Evolutionary conservation across 768 basidiomycete species (phyloP).

Genomic region (Tylopilus intermedius): DNA sequence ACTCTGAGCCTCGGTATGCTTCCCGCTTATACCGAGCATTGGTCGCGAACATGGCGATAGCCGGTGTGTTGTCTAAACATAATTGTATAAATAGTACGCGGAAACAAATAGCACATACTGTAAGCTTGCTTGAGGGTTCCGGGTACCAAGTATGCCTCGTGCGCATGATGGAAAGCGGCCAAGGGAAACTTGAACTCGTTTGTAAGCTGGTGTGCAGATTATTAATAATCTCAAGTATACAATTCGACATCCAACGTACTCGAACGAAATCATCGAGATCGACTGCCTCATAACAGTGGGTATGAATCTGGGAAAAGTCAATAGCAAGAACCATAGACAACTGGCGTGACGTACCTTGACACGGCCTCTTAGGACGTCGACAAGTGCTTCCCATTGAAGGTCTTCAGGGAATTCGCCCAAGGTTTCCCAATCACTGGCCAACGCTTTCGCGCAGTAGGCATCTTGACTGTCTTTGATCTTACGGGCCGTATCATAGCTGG

Average conservation of each 20-base stretch:
- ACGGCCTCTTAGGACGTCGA: constrained; percentile 79
- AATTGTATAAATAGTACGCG: background rate
- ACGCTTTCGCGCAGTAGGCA: constrained; percentile 43
- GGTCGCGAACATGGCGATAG: constrained; percentile 76
- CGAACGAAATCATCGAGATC: constrained; percentile 68
- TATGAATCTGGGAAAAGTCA: constrained; percentile 22
- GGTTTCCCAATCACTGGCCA: constrained; percentile 35
- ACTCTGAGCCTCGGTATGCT: constrained; percentile 61
- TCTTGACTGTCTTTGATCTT: constrained; percentile 53
- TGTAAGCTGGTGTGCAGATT: constrained; percentile 49
- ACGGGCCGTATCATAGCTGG: constrained; percentile 49
- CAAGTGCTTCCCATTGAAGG: constrained; percentile 68
- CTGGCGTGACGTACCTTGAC: constrained; percentile 52
- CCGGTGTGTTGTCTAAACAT: constrained; percentile 49
- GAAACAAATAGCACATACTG: constrained; percentile 16
- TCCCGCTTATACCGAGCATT: constrained; percentile 64
- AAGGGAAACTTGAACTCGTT: constrained; percentile 88
- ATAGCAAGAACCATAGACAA: background rate
- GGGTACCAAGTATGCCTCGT: constrained; percentile 88
- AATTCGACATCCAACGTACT: constrained; percentile 35
- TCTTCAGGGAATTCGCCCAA: constrained; percentile 63
- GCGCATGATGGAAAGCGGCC: constrained; percentile 81
- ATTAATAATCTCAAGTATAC: background rate
- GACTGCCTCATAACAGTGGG: constrained; percentile 51
- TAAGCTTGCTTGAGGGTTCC: constrained; percentile 72